Evolutionary conservation across 352 stramenopile species (phyloP).

Genomic region (Phytophthora parvispora): DNA sequence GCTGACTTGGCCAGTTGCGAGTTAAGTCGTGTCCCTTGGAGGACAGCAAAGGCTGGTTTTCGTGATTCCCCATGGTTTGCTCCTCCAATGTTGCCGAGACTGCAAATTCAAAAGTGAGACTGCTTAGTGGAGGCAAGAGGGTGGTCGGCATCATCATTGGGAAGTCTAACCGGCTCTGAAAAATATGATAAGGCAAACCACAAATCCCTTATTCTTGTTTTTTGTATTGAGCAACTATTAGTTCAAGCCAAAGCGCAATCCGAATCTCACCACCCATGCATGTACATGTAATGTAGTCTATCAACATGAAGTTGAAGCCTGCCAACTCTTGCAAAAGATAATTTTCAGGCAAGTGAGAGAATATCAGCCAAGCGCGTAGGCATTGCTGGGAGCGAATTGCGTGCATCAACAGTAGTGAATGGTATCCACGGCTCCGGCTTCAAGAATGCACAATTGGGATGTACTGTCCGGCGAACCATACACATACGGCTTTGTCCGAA

Average conservation of each 20-base stretch:
- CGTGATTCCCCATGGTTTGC: not conserved
- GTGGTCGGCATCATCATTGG: not conserved
- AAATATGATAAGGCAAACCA: not conserved
- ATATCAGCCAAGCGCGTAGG: not conserved
- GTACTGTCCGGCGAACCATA: too few relatives aligned
- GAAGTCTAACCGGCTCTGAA: not conserved
- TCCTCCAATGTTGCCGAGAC: not conserved
- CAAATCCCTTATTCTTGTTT: not conserved
- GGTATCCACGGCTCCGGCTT: too few relatives aligned
- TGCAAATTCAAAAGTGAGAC: not conserved
- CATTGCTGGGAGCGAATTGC: too few relatives aligned
- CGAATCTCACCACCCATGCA: not conserved
- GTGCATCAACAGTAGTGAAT: too few relatives aligned
- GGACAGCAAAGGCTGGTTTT: slow-evolving; percentile 5
- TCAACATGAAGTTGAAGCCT: not conserved
- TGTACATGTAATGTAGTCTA: not conserved
- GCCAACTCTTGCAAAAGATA: too few relatives aligned
- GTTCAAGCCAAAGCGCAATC: not conserved
- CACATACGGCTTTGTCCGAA: too few relatives aligned
- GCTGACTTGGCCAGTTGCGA: not conserved
- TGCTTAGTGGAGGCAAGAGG: not conserved
- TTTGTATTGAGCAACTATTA: not conserved
- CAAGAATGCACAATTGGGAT: too few relatives aligned
- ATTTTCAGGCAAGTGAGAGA: not conserved
- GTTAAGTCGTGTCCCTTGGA: not conserved